Conservation (phyloP, 345 rosid genomes). For the Syzygium jambos region DNA sequence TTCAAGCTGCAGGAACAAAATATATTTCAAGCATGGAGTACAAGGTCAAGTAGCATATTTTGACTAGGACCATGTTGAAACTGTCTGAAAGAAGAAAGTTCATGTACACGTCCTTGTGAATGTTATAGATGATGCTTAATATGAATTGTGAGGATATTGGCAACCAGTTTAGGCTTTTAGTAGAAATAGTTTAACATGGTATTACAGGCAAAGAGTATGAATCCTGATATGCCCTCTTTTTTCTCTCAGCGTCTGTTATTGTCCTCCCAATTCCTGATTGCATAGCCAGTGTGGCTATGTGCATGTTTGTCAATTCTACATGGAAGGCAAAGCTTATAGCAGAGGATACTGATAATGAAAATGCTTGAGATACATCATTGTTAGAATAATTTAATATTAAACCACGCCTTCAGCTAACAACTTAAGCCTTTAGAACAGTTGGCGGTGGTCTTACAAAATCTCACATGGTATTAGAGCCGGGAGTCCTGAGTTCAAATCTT, state of each 20-base stretch:
- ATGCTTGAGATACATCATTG: background rate
- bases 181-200: background rate
- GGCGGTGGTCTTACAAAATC: no score
- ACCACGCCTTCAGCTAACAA: no score
- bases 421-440: no score
- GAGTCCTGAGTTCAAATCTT: no score
- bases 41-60: background rate
- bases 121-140: background rate
- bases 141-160: background rate
- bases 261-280: background rate
- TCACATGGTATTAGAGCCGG: no score
- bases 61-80: background rate
- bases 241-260: background rate
- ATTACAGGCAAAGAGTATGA: background rate
- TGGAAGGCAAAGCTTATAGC: background rate
- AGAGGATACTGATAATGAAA: background rate
- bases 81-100: background rate
- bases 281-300: background rate
- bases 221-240: background rate
- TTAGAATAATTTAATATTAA: no score
- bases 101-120: background rate
- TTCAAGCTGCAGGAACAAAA: background rate
- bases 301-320: background rate
- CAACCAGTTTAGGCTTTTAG: background rate
- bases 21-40: background rate